Percentiles rank a stretch among this genome's conserved stretches.
phyloP scores from a whole-genome alignment of 1,284 basidiomycete species.

The Trichosporon sp. region DNA sequence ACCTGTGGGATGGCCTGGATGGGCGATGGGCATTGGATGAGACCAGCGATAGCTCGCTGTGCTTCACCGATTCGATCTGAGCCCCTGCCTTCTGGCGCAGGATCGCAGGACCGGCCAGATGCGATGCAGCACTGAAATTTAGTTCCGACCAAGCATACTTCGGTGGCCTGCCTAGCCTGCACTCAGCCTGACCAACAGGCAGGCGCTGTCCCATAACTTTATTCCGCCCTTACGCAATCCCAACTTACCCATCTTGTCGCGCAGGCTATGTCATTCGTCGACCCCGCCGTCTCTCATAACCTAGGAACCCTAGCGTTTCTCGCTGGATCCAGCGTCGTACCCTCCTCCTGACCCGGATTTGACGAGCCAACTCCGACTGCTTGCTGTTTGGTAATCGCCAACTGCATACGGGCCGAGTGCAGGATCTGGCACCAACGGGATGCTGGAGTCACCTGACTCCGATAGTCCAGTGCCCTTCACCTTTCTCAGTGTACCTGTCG shows the following conservation, averaged over 20 bases:
- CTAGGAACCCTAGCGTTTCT: not conserved
- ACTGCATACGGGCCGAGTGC: not conserved
- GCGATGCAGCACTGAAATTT: not conserved
- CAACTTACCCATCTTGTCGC: not conserved
- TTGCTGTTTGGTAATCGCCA: no score
- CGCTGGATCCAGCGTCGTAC: not conserved
- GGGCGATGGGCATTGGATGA: no score
- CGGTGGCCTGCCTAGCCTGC: not conserved
- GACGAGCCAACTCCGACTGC: not conserved
- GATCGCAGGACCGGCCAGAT: not conserved
- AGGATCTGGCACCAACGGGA: not conserved
- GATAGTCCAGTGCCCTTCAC: no score
- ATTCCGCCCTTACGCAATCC: not conserved
- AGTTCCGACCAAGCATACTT: not conserved
- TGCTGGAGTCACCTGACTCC: not conserved
- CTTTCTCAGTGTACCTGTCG: not conserved
- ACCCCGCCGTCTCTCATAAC: not conserved
- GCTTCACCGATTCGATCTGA: not conserved
- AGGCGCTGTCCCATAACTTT: not conserved
- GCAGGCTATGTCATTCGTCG: not conserved
- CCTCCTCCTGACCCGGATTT: not conserved
- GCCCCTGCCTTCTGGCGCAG: not conserved
- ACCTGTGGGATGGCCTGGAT: no score
- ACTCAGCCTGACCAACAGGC: no score
- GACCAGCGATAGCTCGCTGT: no score